phyloP scores from a whole-genome alignment of 2,329 filamentous ascomycete genomes.

The Herpotrichia juniperi region DNA sequence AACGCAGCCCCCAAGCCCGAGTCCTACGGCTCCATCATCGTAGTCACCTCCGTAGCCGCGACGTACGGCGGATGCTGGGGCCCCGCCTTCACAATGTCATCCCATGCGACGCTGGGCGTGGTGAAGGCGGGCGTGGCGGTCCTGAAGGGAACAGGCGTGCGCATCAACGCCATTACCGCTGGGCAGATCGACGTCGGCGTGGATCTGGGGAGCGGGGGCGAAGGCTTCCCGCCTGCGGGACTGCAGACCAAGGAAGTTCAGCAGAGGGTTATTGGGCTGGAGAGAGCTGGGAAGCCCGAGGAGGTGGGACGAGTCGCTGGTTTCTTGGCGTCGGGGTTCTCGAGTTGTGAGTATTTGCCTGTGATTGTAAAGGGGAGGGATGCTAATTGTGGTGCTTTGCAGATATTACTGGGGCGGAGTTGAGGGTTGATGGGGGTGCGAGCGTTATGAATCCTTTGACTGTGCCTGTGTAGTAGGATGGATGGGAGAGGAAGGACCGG shows the following conservation, averaged over 20 bases:
- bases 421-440: slow-evolving; percentile 67
- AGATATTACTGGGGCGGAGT: slow-evolving; percentile 67
- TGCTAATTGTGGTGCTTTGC: too few relatives aligned
- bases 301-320: slow-evolving; percentile 67
- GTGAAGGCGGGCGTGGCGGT: slow-evolving; percentile 64
- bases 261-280: slow-evolving; percentile 61
- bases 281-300: slow-evolving; percentile 62
- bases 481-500: neutral
- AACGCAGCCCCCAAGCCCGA: slow-evolving; percentile 67
- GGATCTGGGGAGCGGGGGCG: slow-evolving; percentile 51
- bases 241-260: slow-evolving; percentile 58
- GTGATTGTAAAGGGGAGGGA: too few relatives aligned
- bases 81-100: slow-evolving; percentile 65
- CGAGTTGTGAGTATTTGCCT: too few relatives aligned
- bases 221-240: slow-evolving; percentile 61
- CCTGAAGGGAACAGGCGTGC: slow-evolving; percentile 63
- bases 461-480: slow-evolving; percentile 38
- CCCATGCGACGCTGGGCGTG: slow-evolving; percentile 66
- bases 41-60: slow-evolving; percentile 64
- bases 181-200: slow-evolving; percentile 56
- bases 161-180: slow-evolving; percentile 62
- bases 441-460: slow-evolving; percentile 48
- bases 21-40: slow-evolving; percentile 67
- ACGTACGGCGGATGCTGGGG: slow-evolving; percentile 66
- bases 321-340: slow-evolving; percentile 68